phyloP scores from a whole-genome alignment of 2,329 filamentous ascomycete genomes.

The Botrytis paeoniae region DNA sequence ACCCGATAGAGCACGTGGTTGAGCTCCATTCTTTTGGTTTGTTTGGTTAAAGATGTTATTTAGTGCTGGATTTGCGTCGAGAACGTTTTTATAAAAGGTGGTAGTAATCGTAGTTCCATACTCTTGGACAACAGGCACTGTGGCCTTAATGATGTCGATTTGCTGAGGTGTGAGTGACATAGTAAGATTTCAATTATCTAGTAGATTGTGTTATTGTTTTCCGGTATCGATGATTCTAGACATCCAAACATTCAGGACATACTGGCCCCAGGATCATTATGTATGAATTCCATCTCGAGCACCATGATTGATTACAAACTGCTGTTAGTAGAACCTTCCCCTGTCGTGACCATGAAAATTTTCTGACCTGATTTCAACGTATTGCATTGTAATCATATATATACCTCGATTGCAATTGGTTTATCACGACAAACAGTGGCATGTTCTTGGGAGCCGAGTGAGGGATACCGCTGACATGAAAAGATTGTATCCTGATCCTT shows the following conservation, averaged over 20 bases:
- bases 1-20: slow-evolving; percentile 66
- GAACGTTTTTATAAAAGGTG: slow-evolving; percentile 68
- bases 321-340: background rate
- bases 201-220: background rate
- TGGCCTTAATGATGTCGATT: slow-evolving; percentile 70
- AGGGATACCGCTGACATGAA: background rate
- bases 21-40: slow-evolving; percentile 65
- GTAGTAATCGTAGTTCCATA: slow-evolving; percentile 69
- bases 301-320: background rate
- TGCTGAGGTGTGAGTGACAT: slow-evolving; percentile 59
- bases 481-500: too few species aligned
- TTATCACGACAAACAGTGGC: background rate
- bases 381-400: background rate
- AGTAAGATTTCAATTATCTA: slow-evolving; percentile 18
- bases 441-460: background rate
- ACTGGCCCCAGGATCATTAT: background rate
- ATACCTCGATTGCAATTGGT: background rate
- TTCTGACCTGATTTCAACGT: background rate
- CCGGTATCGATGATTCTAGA: background rate
- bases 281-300: background rate
- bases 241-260: background rate
- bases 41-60: slow-evolving; percentile 69
- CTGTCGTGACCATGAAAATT: background rate
- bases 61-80: slow-evolving; percentile 61
- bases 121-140: slow-evolving; percentile 66